Evolutionary conservation across 768 basidiomycete species (phyloP).

Genomic region (Exsudoporus frostii): DNA sequence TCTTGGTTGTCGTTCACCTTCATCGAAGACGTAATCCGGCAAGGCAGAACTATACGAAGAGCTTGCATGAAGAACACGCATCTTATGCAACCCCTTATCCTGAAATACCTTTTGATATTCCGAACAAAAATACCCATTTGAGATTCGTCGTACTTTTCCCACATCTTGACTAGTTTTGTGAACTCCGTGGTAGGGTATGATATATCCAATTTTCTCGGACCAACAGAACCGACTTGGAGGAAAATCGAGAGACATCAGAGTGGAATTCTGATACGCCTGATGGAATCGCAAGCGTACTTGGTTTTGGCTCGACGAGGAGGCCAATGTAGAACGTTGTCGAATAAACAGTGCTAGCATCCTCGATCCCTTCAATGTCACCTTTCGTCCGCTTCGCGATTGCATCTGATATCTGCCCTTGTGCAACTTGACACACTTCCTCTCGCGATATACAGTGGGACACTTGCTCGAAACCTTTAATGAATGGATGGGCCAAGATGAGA

Average conservation of each 20-base stretch:
- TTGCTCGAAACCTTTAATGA: conserved; percentile 91
- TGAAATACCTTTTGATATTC: conserved; percentile 80
- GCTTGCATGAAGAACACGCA: conserved; percentile 22
- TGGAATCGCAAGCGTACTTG: conserved; percentile 53
- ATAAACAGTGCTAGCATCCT: conserved; percentile 75
- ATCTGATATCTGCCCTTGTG: conserved; percentile 82
- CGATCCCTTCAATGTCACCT: conserved; percentile 74
- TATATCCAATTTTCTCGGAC: conserved; percentile 86
- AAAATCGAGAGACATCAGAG: conserved; percentile 16
- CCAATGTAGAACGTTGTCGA: conserved; percentile 99
- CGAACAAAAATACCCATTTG: conserved; percentile 94
- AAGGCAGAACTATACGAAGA: conserved; percentile 53
- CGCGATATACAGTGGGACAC: conserved; percentile 78
- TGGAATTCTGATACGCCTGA: conserved; percentile 7
- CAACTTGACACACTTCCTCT: conserved; percentile 84
- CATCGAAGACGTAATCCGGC: conserved; percentile 81
- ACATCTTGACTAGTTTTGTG: conserved; percentile 87
- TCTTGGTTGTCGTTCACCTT: conserved; percentile 74
- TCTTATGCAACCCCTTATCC: conserved; percentile 6
- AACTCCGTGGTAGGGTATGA: conserved; percentile 97
- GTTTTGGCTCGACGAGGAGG: conserved; percentile 86
- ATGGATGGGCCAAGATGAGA: conserved; percentile 89
- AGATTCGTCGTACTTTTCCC: conserved; percentile 91
- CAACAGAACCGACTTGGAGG: conserved; percentile 64
- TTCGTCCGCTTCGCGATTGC: conserved; percentile 68